Conservation (phyloP, 257 asterid species). For the Forsythia suspensa region DNA sequence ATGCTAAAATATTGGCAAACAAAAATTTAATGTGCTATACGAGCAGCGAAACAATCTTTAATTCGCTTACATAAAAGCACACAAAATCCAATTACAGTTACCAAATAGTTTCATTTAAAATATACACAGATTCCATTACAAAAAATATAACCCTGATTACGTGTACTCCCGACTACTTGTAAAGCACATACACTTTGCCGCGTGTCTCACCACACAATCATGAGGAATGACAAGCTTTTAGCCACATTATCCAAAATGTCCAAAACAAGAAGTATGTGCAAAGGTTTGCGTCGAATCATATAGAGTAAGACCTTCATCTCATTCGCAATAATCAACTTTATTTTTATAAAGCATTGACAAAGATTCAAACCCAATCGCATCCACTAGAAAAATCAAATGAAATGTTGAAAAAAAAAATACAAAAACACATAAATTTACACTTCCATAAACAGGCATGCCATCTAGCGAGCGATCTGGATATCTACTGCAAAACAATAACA, state of each 20-base stretch:
- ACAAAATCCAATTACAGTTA: background rate
- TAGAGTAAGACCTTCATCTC: background rate
- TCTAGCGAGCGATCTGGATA: background rate
- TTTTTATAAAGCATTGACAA: background rate
- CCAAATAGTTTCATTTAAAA: background rate
- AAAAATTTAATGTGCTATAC: constrained; percentile 1
- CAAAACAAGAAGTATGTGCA: no score
- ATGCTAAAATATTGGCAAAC: background rate
- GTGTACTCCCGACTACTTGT: background rate
- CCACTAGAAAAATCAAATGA: background rate
- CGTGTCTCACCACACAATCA: background rate
- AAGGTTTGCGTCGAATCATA: background rate
- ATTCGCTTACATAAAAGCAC: background rate
- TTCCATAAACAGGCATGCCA: background rate
- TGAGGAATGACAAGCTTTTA: background rate
- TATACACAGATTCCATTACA: background rate
- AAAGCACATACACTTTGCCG: background rate
- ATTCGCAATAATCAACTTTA: background rate
- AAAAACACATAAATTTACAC: background rate
- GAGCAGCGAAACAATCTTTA: constrained; percentile 14
- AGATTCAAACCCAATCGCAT: background rate
- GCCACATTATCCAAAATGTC: no score
- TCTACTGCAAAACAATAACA: background rate
- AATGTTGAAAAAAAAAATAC: background rate
- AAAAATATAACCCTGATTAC: background rate